phyloP scores from a whole-genome alignment of 78 protist genomes.

The Dictyostelium purpureum region DNA sequence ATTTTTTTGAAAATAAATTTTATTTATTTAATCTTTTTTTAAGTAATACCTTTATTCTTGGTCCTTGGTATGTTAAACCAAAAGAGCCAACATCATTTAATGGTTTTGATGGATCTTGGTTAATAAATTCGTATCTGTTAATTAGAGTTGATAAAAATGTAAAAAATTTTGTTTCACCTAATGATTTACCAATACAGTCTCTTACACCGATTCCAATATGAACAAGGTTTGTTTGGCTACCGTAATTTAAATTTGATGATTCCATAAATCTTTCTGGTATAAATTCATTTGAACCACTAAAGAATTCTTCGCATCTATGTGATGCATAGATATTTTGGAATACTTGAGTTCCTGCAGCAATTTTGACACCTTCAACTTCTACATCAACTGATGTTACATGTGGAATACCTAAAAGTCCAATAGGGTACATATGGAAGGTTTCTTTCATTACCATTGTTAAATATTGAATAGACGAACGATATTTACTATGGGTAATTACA shows the following conservation, averaged over 20 bases:
- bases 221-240: too few relatives aligned
- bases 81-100: not conserved
- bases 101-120: not conserved
- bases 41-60: not conserved
- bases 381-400: not conserved
- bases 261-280: conserved; percentile 64
- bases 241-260: too few relatives aligned
- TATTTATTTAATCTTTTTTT: too few relatives aligned
- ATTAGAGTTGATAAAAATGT: not conserved
- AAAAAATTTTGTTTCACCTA: conserved; percentile 5
- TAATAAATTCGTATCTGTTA: conserved; percentile 8
- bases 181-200: conserved; percentile 4
- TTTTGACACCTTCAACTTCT: not conserved
- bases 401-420: conserved; percentile 24
- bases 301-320: not conserved
- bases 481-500: not conserved
- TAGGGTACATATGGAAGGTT: not conserved
- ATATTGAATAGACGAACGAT: not conserved
- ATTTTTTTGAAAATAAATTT: too few relatives aligned
- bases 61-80: not conserved
- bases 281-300: not conserved
- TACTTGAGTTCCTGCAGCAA: conserved; percentile 19
- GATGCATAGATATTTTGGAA: conserved; percentile 1
- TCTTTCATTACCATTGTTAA: conserved; percentile 6
- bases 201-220: conserved; percentile 22